Base-by-base conservation (phyloP, 352 stramenopile genomes). In the Globisporangium spiculum region DNA sequence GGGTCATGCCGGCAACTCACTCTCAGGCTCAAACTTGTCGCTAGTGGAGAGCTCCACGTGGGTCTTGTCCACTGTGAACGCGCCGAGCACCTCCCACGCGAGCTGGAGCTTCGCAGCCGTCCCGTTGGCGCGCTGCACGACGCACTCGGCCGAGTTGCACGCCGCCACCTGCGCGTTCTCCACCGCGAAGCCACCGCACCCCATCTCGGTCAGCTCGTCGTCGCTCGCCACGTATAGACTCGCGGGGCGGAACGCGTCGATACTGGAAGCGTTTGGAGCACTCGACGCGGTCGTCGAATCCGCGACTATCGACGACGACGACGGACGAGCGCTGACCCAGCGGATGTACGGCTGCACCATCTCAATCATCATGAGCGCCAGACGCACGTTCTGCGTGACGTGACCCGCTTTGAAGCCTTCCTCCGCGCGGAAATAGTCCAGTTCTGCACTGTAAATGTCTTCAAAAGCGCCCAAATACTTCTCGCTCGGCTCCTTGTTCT, bases 301-400 rank as follows among this genome's bases (percentile, higher is more conserved):
- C 4, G 38, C 38, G 14, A 20, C 38, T 3, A 9, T n/a, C 2
- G 44, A 8, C 12, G n/a, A 10, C 1, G 24, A 26, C 22, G 62
- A 44, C n/a, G 36, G 44, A n/a, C 24, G 24, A 3, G 72, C 74
- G n/a, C 86, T 67, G 5, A 93, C 76, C 87, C 85, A 95, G 12
- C 84, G 84, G 32, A 98, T 69, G 72, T 99, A 97, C 26, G 97
- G 97, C 75, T 99, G 86, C 4, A 97, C 94, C 69, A 99, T 83
- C 69, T 99, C 97, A 46, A 98, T 93, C 58, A 97, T 89, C 66
- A 98, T 83, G 46, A 99, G 84, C 16, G 89, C 90, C n/a, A 99
- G 67, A 7, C 97, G 84, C 46, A 99, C 89, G 76, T 99, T 99
- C 24, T 95, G 84, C 4, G 96, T 89, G 27, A 99, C 86, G 77